A percentile compares a stretch with the other conserved stretches of the same genome.
Evolutionary conservation across 2,329 filamentous ascomycete genomes (phyloP).

Genomic region (Diplocarpon mali): DNA sequence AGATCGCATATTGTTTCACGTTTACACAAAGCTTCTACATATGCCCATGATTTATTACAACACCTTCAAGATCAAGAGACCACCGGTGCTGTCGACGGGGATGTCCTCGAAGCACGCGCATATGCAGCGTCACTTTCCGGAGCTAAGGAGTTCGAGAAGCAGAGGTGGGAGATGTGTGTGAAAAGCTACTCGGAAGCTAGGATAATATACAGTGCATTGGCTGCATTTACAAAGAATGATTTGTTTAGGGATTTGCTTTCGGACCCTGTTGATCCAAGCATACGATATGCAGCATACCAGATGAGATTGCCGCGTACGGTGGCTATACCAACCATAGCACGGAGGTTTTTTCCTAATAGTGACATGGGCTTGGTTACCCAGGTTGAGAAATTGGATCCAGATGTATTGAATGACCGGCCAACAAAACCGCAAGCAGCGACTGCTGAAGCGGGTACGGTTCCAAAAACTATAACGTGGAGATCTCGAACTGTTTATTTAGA

Average conservation of each 20-base stretch:
- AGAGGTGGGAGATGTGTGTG: constrained; percentile 72
- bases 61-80: constrained; percentile 50
- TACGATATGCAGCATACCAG: constrained; percentile 91
- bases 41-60: constrained; percentile 56
- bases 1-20: constrained; percentile 84
- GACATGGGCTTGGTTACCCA: constrained; percentile 50
- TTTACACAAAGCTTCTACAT: constrained; percentile 65
- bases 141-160: constrained; percentile 74
- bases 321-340: constrained; percentile 67
- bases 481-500: constrained; percentile 78
- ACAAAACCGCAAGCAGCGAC: constrained; percentile 39
- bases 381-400: constrained; percentile 60
- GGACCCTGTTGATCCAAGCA: constrained; percentile 81
- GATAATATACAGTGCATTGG: constrained; percentile 72
- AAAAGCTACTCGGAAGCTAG: constrained; percentile 64
- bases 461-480: constrained; percentile 76
- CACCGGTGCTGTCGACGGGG: constrained; percentile 56
- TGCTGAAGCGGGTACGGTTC: constrained; percentile 43
- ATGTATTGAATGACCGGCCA: constrained; percentile 48
- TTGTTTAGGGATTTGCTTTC: constrained; percentile 77
- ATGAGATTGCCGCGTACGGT: constrained; percentile 77
- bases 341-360: constrained; percentile 62
- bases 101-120: constrained; percentile 75
- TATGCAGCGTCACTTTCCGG: constrained; percentile 72
- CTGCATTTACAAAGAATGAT: constrained; percentile 57